Base-by-base conservation (phyloP, 2,329 filamentous ascomycete species). In the Ophiocordyceps robertsii region DNA sequence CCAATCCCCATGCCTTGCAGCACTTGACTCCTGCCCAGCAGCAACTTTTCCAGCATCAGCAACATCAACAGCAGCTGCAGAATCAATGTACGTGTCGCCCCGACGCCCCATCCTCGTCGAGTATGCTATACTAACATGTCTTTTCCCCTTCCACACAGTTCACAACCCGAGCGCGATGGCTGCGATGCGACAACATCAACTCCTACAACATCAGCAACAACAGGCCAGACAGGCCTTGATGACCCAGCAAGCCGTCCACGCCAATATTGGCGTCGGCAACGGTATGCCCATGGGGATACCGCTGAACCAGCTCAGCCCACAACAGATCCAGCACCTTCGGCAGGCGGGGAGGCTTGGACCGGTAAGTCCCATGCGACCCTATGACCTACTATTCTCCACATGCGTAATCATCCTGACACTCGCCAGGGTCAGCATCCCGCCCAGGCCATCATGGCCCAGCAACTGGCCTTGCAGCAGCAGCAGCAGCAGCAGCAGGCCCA, bases 1-100 rank as follows among this genome's bases (percentile, higher is more conserved):
- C 69, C 49, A 73, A 69, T 42, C 75, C 75, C 45, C 82, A 86
- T 62, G 80, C 80, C 16, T 64, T 88, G 53, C 80, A 82, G 56
- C 84, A 89, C 56, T 59, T 88, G 42, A 84, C 70, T 55, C 80
- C 82, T 36, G 69, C 65, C 41, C 70, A 73, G 53, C 65, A 66
- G 46, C 74, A 66, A 45, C 74, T 77, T 49, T 64, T 79, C 56
- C 70, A 78, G 46, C 75, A 75, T 44, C 73, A 75, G 43, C 73
- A 75, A 38, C 67, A 72, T 40, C 51, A 53, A 41, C 61, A 63
- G 32, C 51, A 58, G 43, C 50, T 60, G 41, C 57, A 62, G 35
- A 52, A 53, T 14, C 58, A 63, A 47, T 63, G 61, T 63, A 56
- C 36, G 56, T 54, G 29, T 21, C 37, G 4, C 24, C 21, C 10